Evolutionary conservation across 768 basidiomycete genomes (phyloP).

Genomic region (Podaxis sp.): DNA sequence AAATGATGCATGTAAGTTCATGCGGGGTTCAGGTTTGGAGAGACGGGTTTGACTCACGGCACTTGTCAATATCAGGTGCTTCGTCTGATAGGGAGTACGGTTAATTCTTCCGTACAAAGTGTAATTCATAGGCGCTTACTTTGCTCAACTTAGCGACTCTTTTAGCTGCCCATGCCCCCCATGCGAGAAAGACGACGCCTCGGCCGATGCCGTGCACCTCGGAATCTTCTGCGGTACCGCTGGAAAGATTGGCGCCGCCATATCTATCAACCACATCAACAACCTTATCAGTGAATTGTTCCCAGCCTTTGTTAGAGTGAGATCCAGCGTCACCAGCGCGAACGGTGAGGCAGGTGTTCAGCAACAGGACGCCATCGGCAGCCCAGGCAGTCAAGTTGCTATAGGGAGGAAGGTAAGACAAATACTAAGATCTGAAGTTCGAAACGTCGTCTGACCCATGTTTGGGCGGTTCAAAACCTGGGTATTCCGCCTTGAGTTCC

Average conservation of each 20-base stretch:
- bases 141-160: slow-evolving; percentile 75
- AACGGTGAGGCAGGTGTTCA: slow-evolving; percentile 93
- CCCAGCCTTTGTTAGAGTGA: slow-evolving; percentile 88
- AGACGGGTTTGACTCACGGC: slow-evolving; percentile 50
- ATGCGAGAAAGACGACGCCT: slow-evolving; percentile 80
- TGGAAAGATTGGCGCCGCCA: slow-evolving; percentile 67
- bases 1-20: slow-evolving; percentile 12
- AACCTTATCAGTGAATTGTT: slow-evolving; percentile 81
- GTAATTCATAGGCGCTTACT: slow-evolving; percentile 37
- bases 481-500: slow-evolving; percentile 82
- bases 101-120: background rate
- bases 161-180: slow-evolving; percentile 88
- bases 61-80: slow-evolving; percentile 78
- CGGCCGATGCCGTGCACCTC: slow-evolving; percentile 54
- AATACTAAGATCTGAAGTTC: slow-evolving; percentile 6
- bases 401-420: slow-evolving; percentile 15
- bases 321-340: slow-evolving; percentile 73
- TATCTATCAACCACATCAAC: slow-evolving; percentile 76
- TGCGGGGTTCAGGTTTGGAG: background rate
- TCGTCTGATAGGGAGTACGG: slow-evolving; percentile 45
- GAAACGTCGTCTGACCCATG: slow-evolving; percentile 67
- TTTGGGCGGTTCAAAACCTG: slow-evolving; percentile 72
- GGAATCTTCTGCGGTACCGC: slow-evolving; percentile 15
- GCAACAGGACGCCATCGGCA: slow-evolving; percentile 81
- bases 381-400: slow-evolving; percentile 86